Evolutionary conservation across 2,329 filamentous ascomycete species (phyloP).

Genomic region (Clarireedia homoeocarpa): DNA sequence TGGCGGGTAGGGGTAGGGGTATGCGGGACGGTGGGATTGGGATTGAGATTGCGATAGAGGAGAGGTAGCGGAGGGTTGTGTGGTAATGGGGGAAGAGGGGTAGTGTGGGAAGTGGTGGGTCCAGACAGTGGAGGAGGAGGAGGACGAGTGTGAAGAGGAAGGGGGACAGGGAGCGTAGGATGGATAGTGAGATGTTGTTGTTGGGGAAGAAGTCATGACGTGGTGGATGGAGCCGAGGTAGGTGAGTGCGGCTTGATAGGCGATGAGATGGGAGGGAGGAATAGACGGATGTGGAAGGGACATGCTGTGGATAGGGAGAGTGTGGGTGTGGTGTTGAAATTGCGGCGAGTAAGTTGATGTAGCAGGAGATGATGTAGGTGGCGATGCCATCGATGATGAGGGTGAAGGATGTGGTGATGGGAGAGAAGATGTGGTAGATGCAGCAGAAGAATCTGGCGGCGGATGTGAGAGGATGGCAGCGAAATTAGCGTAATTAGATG

Average conservation of each 20-base stretch:
- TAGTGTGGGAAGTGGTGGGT: too few relatives aligned
- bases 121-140: too few relatives aligned
- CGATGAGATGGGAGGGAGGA: background rate
- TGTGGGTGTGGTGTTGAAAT: background rate
- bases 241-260: slow-evolving; percentile 1
- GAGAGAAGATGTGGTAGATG: background rate
- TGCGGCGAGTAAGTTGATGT: background rate
- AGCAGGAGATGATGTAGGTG: background rate
- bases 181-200: background rate
- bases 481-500: background rate
- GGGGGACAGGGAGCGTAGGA: too few relatives aligned
- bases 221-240: slow-evolving; percentile 5
- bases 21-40: background rate
- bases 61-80: background rate
- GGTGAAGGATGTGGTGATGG: background rate
- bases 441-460: background rate
- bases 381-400: background rate
- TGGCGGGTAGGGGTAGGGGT: background rate
- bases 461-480: slow-evolving; percentile 2
- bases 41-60: too few relatives aligned
- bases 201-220: background rate
- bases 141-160: too few relatives aligned
- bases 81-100: background rate
- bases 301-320: background rate
- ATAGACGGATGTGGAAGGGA: background rate